Evolutionary conservation across 768 basidiomycete genomes (phyloP).

Genomic region (Gymnopilus junonius): DNA sequence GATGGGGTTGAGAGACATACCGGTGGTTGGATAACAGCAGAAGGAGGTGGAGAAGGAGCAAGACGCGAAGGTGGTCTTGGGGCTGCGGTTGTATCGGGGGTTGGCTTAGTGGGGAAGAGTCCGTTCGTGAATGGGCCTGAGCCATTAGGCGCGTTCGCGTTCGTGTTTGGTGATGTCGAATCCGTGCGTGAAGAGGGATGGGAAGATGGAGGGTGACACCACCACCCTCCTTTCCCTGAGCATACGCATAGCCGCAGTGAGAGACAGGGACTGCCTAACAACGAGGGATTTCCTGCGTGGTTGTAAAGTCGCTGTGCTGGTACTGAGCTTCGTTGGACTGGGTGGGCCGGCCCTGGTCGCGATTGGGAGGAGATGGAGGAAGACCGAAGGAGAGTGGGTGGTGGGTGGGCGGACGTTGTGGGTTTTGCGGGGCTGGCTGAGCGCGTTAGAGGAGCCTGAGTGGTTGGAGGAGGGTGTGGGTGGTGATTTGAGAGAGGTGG

Average conservation of each 20-base stretch:
- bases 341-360: constrained; percentile 22
- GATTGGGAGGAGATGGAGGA: constrained; percentile 22
- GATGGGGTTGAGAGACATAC: constrained; percentile 3
- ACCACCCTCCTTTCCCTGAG: not conserved
- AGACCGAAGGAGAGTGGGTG: constrained; percentile 13
- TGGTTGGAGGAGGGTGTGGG: constrained; percentile 50
- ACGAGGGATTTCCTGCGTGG: constrained; percentile 55
- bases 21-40: constrained; percentile 19
- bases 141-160: constrained; percentile 13
- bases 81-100: constrained; percentile 34
- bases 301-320: constrained; percentile 47
- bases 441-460: constrained; percentile 61
- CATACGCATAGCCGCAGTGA: constrained; percentile 20
- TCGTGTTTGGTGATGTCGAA: constrained; percentile 25
- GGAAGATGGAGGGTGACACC: constrained; percentile 29
- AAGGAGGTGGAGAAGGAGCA: constrained; percentile 32
- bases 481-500: constrained; percentile 41
- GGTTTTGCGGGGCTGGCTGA: constrained; percentile 68
- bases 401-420: constrained; percentile 28
- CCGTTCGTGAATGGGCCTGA: constrained; percentile 29
- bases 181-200: constrained; percentile 34
- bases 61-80: constrained; percentile 29
- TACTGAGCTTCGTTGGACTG: constrained; percentile 68
- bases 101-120: constrained; percentile 44
- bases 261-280: constrained; percentile 45